Evolutionary conservation across 176 grass and related monocot species (phyloP), one percentile per base, ranked within the genome.

Genomic region (Saccharum spontaneum): DNA sequence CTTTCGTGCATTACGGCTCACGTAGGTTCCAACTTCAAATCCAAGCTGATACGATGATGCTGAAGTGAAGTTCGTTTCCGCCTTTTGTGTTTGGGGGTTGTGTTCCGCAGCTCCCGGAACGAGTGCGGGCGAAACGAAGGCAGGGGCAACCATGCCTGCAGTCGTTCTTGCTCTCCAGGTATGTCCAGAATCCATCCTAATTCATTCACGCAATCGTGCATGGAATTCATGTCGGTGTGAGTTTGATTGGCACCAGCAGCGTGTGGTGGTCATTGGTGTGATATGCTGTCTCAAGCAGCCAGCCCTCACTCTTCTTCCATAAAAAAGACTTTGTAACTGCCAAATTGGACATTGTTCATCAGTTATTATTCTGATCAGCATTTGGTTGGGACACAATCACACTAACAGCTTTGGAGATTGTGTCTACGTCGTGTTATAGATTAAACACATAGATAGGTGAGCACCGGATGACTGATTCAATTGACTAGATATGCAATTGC

Each of bases 111-210:
- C 33, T 87, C 49, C 80, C 70, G 86, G 46, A 79, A 82, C 82
- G 84, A 71, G 73, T 67, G 78, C 73, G 38, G 36, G 31, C 38
- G 81, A 72, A 80, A 74, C 50, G 60, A 79, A 10, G 82, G 60
- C 68, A 90, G 86, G 87, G 84, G 87, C 28, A 85, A 87, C 38
- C 23, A 80, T 23, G 7, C 71, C 31, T 61, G 79, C 30, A 83
- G 75, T 55, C 70, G 85, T 33, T 30, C 83, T 73, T 59, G 85
- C 45, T 37, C 86, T 69, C 65, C 90, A 89, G 87, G 87, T 89
- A 55, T 55, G 50, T 20, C 1, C 50, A 55, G 17, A 55, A 55
- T 55, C 50, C 5, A 55, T 17, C 50, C 17, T 30, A 13, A 34
- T 34, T 65, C 24, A 8, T 72, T 34, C 26, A 34, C 62, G 40